phyloP scores from a whole-genome alignment of 2,329 filamentous ascomycete genomes.

The Monilinia fructicola region DNA sequence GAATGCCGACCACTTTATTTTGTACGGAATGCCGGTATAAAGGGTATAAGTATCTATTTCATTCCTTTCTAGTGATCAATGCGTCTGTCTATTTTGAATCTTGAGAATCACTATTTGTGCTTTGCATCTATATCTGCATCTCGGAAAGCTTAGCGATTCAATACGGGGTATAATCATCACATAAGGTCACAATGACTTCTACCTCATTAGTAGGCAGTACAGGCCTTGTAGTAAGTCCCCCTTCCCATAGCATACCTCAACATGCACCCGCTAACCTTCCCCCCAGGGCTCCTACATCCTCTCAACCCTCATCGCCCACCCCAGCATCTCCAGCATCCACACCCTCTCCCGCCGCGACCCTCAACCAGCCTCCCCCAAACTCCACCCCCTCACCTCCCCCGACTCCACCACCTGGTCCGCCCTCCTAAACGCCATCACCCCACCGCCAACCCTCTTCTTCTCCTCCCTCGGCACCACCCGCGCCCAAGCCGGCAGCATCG shows the following conservation, averaged over 20 bases:
- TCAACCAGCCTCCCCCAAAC: constrained; percentile 51
- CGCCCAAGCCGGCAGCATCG: constrained; percentile 70
- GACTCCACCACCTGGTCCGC: constrained; percentile 70
- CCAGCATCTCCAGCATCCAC: constrained; percentile 52
- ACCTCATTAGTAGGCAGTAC: constrained; percentile 48
- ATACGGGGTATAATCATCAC: not conserved
- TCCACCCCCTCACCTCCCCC: constrained; percentile 63
- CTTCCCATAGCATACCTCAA: not conserved
- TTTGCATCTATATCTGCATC: not conserved
- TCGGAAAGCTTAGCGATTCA: too few relatives aligned
- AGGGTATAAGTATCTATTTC: not conserved
- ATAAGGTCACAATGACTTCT: constrained; percentile 43
- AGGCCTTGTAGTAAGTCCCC: constrained; percentile 48
- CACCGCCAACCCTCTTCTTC: constrained; percentile 63
- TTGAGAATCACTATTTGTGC: not conserved
- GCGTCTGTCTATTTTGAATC: not conserved
- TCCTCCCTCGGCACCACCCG: constrained; percentile 80
- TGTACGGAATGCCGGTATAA: not conserved
- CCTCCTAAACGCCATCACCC: constrained; percentile 47
- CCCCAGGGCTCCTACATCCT: constrained; percentile 70
- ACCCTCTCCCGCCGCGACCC: constrained; percentile 66
- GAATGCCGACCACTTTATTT: too few relatives aligned
- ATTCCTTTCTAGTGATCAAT: not conserved
- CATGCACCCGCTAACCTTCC: constrained; percentile 22
- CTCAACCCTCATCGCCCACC: constrained; percentile 56